phyloP scores from a whole-genome alignment of 495 filamentous ascomycete genomes.

The Neurospora cerealis region DNA sequence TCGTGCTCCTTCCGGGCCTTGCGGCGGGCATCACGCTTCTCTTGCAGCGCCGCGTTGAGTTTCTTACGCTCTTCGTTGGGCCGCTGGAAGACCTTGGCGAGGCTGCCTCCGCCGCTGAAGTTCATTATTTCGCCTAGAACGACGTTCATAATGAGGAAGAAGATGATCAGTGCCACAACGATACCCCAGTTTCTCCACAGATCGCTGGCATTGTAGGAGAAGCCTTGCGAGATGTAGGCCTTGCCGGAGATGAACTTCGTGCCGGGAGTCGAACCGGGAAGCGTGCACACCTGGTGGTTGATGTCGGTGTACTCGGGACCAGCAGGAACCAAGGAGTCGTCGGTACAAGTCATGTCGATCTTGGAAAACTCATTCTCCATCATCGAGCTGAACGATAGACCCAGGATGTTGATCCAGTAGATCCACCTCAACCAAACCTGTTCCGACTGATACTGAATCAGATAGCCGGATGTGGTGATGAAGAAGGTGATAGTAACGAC shows the following conservation, averaged over 20 bases:
- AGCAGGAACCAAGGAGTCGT: constrained; percentile 53
- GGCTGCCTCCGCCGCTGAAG: constrained; percentile 68
- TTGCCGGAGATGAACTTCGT: constrained; percentile 46
- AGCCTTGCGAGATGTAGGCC: constrained; percentile 52
- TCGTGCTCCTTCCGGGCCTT: constrained; percentile 37
- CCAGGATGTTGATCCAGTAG: constrained; percentile 70
- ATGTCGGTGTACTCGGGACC: constrained; percentile 56
- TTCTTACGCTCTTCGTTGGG: constrained; percentile 59
- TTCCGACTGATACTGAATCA: constrained; percentile 61
- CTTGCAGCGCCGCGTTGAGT: constrained; percentile 54
- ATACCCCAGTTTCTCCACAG: constrained; percentile 75
- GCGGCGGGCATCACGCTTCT: constrained; percentile 46
- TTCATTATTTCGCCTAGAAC: constrained; percentile 67
- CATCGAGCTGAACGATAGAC: constrained; percentile 59
- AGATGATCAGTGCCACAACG: constrained; percentile 54
- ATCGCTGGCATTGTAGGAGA: constrained; percentile 48
- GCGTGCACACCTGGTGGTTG: constrained; percentile 63
- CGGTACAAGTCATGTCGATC: constrained; percentile 52
- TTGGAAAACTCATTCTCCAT: constrained; percentile 77
- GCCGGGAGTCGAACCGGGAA: constrained; percentile 57
- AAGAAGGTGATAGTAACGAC: constrained; percentile 67
- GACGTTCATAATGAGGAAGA: constrained; percentile 58
- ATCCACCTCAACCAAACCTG: constrained; percentile 75
- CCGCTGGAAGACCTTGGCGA: constrained; percentile 61
- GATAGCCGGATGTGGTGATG: constrained; percentile 68